Evolutionary conservation across 2,329 filamentous ascomycete genomes (phyloP).

Genomic region (Akanthomyces lecanii): DNA sequence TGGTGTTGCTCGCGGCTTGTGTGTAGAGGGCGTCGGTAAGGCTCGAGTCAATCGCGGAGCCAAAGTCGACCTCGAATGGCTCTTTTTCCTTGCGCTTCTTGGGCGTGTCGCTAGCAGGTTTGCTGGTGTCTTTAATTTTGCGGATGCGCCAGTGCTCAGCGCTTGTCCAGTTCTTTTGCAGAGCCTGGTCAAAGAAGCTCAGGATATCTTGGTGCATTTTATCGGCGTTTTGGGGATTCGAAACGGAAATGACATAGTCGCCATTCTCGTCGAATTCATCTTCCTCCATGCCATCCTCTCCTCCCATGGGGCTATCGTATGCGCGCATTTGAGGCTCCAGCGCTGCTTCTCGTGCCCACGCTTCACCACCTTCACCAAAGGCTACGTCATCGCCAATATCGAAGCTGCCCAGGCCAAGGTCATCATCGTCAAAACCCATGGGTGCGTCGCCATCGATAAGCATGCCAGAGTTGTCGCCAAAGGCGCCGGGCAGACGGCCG

Average conservation of each 20-base stretch:
- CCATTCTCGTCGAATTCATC: conserved; percentile 52
- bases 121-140: conserved; percentile 76
- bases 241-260: conserved; percentile 76
- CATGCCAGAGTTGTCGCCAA: conserved; percentile 69
- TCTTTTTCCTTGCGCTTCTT: conserved; percentile 90
- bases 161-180: conserved; percentile 96
- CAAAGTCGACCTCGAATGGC: conserved; percentile 90
- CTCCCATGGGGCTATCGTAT: conserved; percentile 61
- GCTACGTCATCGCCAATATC: conserved; percentile 69
- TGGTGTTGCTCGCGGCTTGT: conserved; percentile 71
- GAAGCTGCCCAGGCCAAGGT: conserved; percentile 67
- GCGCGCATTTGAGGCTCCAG: conserved; percentile 81
- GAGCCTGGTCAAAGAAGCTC: conserved; percentile 94
- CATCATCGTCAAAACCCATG: conserved; percentile 68
- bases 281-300: conserved; percentile 47
- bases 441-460: conserved; percentile 85
- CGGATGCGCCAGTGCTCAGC: conserved; percentile 99
- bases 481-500: conserved; percentile 48
- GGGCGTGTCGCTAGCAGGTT: conserved; percentile 51
- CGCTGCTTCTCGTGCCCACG: conserved; percentile 88
- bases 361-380: conserved; percentile 94
- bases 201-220: conserved; percentile 86
- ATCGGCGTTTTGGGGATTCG: conserved; percentile 60
- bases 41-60: conserved; percentile 64
- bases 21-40: conserved; percentile 77